Evolutionary conservation across 352 stramenopile genomes (phyloP), one percentile per base, ranked within the genome.

Genomic region (Elongisporangium undulatum): DNA sequence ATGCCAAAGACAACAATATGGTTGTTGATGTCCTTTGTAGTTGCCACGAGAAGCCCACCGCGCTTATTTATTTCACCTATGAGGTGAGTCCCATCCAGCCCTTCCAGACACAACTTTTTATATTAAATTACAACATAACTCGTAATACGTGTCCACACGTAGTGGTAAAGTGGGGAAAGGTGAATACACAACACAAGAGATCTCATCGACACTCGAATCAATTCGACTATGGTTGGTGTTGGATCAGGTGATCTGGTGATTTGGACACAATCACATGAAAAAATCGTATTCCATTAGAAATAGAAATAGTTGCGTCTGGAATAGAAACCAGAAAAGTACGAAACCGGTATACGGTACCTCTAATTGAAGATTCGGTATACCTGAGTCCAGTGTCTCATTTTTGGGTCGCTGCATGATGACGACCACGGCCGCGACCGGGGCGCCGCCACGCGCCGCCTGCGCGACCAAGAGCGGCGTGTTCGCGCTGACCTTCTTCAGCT

Each of bases 401-500:
- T 45, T 45, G 34, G 34, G 34, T 15, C 34, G 13, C 34, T 17
- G 34, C 34, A 45, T 10, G 34, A 45, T 45, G 34, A 45, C 34
- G 34, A 45, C 34, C 34, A 45, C 10, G 34, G 34, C 34, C 10
- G 34, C 34, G 6, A 39, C 29, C 6, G 10, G 6, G 34, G 12
- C 12, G 34, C 34, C 34, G 34, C 34, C 34, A 45, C 34, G 34
- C 13, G 34, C 34, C 34, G 34, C 34, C 16, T 45, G 34, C 34
- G 77, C 79, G 17, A 79, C 67, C 61, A 92, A 90, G 67, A 58
- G 63, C 13, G 77, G 75, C 49, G 78, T 84, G 24, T 91, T 93
- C 56, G 53, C 75, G 45, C 69, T 93, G 20, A 92, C 84, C 16
- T 93, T 93, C 65, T 78, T 88, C 60, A 92, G 82, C 68, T 92